Evolutionary conservation across 805 yeast genomes (phyloP).

Genomic region (Tetrapisispora arboricola): DNA sequence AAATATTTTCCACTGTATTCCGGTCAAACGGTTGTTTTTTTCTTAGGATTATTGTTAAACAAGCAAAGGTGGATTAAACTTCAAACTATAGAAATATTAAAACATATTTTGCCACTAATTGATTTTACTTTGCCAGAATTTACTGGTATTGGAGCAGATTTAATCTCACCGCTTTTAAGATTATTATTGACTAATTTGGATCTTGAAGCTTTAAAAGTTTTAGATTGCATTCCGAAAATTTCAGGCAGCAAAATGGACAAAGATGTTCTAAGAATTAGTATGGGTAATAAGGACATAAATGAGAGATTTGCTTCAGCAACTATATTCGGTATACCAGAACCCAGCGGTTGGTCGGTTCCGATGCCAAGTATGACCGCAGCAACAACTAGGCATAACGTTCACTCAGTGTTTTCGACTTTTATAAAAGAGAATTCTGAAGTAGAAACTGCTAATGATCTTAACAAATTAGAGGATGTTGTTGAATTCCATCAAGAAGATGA

Average conservation of each 20-base stretch:
- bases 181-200: slow-evolving; percentile 76
- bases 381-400: slow-evolving; percentile 83
- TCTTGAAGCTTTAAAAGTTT: slow-evolving; percentile 76
- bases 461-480: slow-evolving; percentile 19
- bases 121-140: slow-evolving; percentile 72
- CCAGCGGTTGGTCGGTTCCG: slow-evolving; percentile 94
- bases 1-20: slow-evolving; percentile 66
- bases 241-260: slow-evolving; percentile 87
- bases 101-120: slow-evolving; percentile 63
- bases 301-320: slow-evolving; percentile 83
- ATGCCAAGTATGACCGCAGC: slow-evolving; percentile 90
- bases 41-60: slow-evolving; percentile 73
- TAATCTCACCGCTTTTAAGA: slow-evolving; percentile 81
- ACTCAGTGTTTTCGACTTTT: slow-evolving; percentile 89
- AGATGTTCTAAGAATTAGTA: slow-evolving; percentile 82
- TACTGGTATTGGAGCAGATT: slow-evolving; percentile 86
- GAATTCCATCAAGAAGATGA: slow-evolving; percentile 29
- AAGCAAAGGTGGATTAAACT: slow-evolving; percentile 65
- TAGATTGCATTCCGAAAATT: slow-evolving; percentile 76
- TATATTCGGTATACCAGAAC: slow-evolving; percentile 82
- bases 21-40: slow-evolving; percentile 62
- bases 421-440: slow-evolving; percentile 26
- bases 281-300: slow-evolving; percentile 72
- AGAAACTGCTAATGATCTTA: slow-evolving; percentile 9
- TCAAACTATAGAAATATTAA: slow-evolving; percentile 69